Evolutionary conservation across 495 filamentous ascomycete genomes (phyloP).

Genomic region (Cudoniella acicularis): DNA sequence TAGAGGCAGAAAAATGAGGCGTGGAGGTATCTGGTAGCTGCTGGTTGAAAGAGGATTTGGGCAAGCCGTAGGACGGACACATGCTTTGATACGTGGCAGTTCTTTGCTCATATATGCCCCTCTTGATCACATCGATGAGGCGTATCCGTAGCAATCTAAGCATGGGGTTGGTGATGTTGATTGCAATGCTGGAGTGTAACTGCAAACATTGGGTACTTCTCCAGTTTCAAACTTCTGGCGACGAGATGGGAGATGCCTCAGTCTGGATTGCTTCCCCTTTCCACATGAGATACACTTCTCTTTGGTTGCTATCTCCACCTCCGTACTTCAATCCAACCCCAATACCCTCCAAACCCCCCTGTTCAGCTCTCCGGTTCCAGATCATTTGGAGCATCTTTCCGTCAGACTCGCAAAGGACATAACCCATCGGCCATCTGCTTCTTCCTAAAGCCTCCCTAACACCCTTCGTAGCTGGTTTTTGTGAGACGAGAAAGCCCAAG

Average conservation of each 20-base stretch:
- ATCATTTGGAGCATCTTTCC: conserved; percentile 58
- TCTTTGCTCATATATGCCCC: not conserved
- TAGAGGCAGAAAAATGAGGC: not conserved
- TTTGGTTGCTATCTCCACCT: conserved; percentile 20
- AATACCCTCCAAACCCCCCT: conserved; percentile 59
- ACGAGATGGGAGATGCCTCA: not conserved
- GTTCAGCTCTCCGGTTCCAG: conserved; percentile 65
- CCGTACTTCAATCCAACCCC: conserved; percentile 56
- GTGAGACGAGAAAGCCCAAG: conserved; percentile 58
- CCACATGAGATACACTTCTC: conserved; percentile 51
- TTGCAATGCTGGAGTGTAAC: not conserved
- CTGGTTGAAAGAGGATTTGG: not conserved
- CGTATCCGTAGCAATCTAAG: conserved; percentile 7
- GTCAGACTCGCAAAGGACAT: conserved; percentile 44
- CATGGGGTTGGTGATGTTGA: not conserved
- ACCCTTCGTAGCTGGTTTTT: conserved; percentile 45
- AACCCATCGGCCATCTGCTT: conserved; percentile 63
- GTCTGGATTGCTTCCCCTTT: conserved; percentile 43
- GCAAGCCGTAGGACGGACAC: not conserved
- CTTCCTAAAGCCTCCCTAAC: conserved; percentile 63
- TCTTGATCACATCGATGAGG: not conserved
- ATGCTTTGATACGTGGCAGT: not conserved
- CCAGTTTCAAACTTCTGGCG: not conserved
- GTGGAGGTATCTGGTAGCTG: not conserved
- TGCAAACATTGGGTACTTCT: conserved; percentile 1